phyloP scores from a whole-genome alignment of 2,329 filamentous ascomycete species.

The Botrytis fragariae region DNA sequence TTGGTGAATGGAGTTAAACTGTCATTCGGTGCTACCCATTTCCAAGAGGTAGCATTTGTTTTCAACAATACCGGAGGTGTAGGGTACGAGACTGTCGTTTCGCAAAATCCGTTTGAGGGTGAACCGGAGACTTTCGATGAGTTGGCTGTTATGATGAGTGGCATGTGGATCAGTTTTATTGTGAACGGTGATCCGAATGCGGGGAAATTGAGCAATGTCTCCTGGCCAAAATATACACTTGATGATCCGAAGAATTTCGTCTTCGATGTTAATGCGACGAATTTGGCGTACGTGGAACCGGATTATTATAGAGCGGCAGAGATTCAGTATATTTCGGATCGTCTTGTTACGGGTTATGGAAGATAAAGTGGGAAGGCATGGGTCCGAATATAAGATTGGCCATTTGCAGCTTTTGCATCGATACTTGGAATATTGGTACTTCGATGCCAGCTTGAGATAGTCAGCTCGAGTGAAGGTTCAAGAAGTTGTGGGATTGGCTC shows the following conservation, averaged over 20 bases:
- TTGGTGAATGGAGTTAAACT: slow-evolving; percentile 45
- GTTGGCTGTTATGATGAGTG: slow-evolving; percentile 29
- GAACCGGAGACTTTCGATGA: slow-evolving; percentile 23
- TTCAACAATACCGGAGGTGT: slow-evolving; percentile 37
- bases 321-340: slow-evolving; percentile 20
- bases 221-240: slow-evolving; percentile 47
- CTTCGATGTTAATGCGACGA: slow-evolving; percentile 48
- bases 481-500: not conserved
- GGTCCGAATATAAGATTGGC: not conserved
- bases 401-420: not conserved
- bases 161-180: slow-evolving; percentile 33
- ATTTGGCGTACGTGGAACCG: slow-evolving; percentile 40
- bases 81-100: slow-evolving; percentile 28
- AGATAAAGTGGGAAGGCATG: not conserved
- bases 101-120: slow-evolving; percentile 26
- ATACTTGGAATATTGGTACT: not conserved
- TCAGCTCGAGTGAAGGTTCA: not conserved
- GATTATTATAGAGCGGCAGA: slow-evolving; percentile 45
- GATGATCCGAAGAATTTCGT: slow-evolving; percentile 44
- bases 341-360: slow-evolving; percentile 9
- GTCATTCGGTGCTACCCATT: slow-evolving; percentile 50
- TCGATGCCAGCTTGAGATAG: not conserved
- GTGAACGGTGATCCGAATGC: slow-evolving; percentile 29
- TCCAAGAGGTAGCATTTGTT: slow-evolving; percentile 45
- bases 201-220: slow-evolving; percentile 14